Conservation (phyloP, 73 alveolate species). For the Tetrahymena borealis region DNA sequence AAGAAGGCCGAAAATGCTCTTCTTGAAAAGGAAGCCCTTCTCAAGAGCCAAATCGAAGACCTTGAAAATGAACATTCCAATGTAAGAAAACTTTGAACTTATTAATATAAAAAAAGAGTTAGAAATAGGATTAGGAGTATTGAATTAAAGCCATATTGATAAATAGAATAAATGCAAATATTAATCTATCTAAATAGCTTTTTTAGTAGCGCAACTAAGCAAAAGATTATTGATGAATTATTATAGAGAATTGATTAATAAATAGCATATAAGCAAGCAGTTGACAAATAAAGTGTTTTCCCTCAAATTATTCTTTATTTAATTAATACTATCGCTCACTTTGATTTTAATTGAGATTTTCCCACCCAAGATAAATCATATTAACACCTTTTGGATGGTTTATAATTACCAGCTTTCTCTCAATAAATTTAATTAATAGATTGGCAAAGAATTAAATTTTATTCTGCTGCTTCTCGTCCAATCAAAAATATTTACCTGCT, state of each 20-base stretch:
- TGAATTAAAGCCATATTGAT: too few species aligned
- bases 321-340: too few species aligned
- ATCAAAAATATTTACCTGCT: background rate
- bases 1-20: background rate
- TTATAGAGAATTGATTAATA: too few species aligned
- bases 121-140: background rate
- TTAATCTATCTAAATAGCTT: too few species aligned
- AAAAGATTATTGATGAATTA: too few species aligned
- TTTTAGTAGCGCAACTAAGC: too few species aligned
- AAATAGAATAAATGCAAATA: too few species aligned
- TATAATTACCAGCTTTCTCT: background rate
- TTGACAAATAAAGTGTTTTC: background rate
- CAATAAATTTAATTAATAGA: background rate
- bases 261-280: background rate
- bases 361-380: background rate
- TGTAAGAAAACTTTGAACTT: background rate
- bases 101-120: background rate
- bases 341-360: background rate
- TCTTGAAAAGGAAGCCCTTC: conserved; percentile 2
- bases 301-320: background rate
- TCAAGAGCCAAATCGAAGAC: background rate
- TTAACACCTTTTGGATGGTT: background rate
- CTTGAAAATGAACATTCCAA: background rate
- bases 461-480: conserved; percentile 1
- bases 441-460: background rate